Evolutionary conservation across 2,329 filamentous ascomycete genomes (phyloP), one percentile per base, ranked within the genome.

Genomic region (Ophiosphaerella korrae): DNA sequence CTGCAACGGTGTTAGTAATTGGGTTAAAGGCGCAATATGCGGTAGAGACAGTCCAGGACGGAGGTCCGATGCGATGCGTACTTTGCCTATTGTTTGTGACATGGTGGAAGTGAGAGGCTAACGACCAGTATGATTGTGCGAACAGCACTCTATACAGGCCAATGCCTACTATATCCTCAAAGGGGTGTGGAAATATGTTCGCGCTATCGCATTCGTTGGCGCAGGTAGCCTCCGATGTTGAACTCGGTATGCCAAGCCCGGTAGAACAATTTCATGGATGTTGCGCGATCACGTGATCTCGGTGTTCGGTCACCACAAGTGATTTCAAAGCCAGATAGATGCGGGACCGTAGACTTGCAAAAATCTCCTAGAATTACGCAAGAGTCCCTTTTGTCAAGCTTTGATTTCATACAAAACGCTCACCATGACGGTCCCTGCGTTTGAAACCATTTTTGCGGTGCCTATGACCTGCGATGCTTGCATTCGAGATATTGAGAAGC

Each of bases 391-490:
- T 8, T 29, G 11, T 29, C 11, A 11, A 29, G 11, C 11, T 9
- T 29, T 29, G 3, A 8, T 29, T 29, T 29, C 26, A 29, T 7
- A 29, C 26, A 29, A 29, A 32, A 36, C 31, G 18, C 35, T 44
- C 43, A 63, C 42, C 12, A 73, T 72, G 70, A 65, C 65, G 12
- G 63, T 72, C 21, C 69, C 69, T 7, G 50, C 60, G 12, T 73
- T 73, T 34, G 70, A 97, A 88, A 96, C 93, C 54, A 88, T 93
- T 59, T 97, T 97, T 75, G 92, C 93, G 58, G 94, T 97, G 63
- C 92, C 92, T 48, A 87, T 97, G 80, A 91, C 87, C 76, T 97
- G 94, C 78, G 88, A 96, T 66, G 81, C 83, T 69, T 97, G 94
- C 78, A 85, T 96, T 74, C 88, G 92, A 74, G 87, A 91, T 66